Conservation (phyloP, 345 rosid species). For the Salix brachista region DNA sequence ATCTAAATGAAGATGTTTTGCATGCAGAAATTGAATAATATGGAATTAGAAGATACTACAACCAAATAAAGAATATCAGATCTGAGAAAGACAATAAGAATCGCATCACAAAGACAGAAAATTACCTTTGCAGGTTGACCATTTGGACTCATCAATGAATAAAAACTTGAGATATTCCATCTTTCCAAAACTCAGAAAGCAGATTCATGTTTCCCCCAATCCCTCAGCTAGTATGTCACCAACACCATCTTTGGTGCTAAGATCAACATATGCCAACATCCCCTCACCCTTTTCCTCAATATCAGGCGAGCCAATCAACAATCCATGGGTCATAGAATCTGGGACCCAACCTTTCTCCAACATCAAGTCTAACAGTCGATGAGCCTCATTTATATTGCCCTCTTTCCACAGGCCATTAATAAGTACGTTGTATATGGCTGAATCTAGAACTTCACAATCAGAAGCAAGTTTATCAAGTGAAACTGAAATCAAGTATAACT, state of each 20-base stretch:
- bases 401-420: conserved; percentile 47
- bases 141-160: background rate
- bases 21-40: background rate
- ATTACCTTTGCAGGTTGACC: background rate
- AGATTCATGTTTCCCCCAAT: conserved; percentile 16
- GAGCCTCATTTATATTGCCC: conserved; percentile 34
- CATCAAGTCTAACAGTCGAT: conserved; percentile 40
- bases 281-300: conserved; percentile 17
- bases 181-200: background rate
- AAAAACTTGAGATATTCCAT: background rate
- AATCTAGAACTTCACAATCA: conserved; percentile 23
- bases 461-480: conserved; percentile 27
- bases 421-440: conserved; percentile 28
- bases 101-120: background rate
- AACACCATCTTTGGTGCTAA: conserved; percentile 32
- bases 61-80: background rate
- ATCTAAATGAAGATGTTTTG: too few species aligned
- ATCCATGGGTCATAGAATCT: conserved; percentile 39
- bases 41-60: background rate
- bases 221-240: conserved; percentile 40
- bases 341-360: conserved; percentile 56
- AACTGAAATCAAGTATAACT: conserved; percentile 21
- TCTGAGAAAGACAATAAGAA: background rate
- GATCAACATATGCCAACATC: conserved; percentile 3
- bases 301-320: conserved; percentile 36